Evolutionary conservation across 768 basidiomycete species (phyloP).

Genomic region (Tephrocybe sp.): DNA sequence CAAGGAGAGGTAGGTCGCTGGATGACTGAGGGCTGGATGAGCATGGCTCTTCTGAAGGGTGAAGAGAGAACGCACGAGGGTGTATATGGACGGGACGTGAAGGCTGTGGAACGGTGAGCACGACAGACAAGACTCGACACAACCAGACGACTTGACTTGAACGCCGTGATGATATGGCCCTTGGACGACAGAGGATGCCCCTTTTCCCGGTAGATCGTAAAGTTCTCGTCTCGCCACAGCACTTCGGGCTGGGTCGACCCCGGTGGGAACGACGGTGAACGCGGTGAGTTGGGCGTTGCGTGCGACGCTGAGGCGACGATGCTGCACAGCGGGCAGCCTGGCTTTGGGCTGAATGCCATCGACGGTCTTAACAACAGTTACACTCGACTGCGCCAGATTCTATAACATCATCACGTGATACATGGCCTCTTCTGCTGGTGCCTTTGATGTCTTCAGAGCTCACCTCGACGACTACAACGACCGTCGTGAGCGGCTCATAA

Average conservation of each 20-base stretch:
- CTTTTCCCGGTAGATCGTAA: slow-evolving; percentile 71
- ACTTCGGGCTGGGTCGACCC: slow-evolving; percentile 54
- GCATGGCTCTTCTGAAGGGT: slow-evolving; percentile 2
- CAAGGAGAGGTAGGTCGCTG: slow-evolving; percentile 71
- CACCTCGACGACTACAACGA: slow-evolving; percentile 85
- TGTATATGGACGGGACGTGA: slow-evolving; percentile 77
- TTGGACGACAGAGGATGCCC: slow-evolving; percentile 68
- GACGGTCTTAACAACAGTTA: slow-evolving; percentile 9
- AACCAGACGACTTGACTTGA: slow-evolving; percentile 55
- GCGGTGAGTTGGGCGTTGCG: slow-evolving; percentile 41
- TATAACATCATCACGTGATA: slow-evolving; percentile 12
- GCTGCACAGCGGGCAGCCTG: slow-evolving; percentile 76
- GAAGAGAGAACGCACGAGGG: slow-evolving; percentile 46
- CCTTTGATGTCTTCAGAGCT: slow-evolving; percentile 63
- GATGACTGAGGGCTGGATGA: slow-evolving; percentile 52
- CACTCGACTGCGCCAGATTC: slow-evolving; percentile 4
- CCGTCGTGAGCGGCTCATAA: slow-evolving; percentile 86
- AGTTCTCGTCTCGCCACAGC: slow-evolving; percentile 75
- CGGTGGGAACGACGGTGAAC: slow-evolving; percentile 43
- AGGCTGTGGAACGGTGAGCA: slow-evolving; percentile 40
- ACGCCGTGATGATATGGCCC: slow-evolving; percentile 69
- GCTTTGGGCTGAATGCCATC: slow-evolving; percentile 58
- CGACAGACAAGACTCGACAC: background rate
- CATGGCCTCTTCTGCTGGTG: slow-evolving; percentile 21
- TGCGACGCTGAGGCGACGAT: slow-evolving; percentile 59